Evolutionary conservation across 805 yeast species (phyloP).

Genomic region (Candida orba): DNA sequence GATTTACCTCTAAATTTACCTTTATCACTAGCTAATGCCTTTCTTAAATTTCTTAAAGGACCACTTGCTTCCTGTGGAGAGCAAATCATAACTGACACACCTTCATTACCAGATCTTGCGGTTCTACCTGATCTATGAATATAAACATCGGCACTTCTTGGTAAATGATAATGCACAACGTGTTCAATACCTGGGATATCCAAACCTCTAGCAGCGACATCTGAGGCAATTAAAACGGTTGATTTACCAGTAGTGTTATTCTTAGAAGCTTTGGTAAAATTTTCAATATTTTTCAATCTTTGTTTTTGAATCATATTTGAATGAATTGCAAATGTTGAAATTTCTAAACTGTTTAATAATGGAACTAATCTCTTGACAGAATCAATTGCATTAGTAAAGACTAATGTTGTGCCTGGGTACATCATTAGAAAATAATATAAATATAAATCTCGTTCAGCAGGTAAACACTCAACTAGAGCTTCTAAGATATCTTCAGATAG

Average conservation of each 20-base stretch:
- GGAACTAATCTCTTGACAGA: conserved; percentile 84
- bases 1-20: conserved; percentile 25
- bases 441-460: conserved; percentile 83
- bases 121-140: conserved; percentile 97
- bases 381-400: conserved; percentile 93
- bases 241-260: conserved; percentile 33
- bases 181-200: conserved; percentile 89
- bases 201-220: conserved; percentile 96
- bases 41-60: conserved; percentile 70
- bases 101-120: conserved; percentile 90
- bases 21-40: conserved; percentile 36
- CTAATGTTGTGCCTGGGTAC: conserved; percentile 85
- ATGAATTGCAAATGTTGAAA: conserved; percentile 73
- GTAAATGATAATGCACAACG: conserved; percentile 92
- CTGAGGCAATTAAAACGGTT: conserved; percentile 82
- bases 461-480: conserved; percentile 85
- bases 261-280: conserved; percentile 51
- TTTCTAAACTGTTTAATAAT: conserved; percentile 57
- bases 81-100: conserved; percentile 91
- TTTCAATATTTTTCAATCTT: conserved; percentile 77
- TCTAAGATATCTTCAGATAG: conserved; percentile 74
- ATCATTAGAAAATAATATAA: conserved; percentile 78
- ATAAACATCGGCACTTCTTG: conserved; percentile 89
- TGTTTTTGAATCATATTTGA: conserved; percentile 95
- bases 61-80: conserved; percentile 93